These are phyloP conservation scores for Drechslera avenae DNA, from an alignment of 2,329 filamentous ascomycete species.

Conservation along the genomic window DNA sequence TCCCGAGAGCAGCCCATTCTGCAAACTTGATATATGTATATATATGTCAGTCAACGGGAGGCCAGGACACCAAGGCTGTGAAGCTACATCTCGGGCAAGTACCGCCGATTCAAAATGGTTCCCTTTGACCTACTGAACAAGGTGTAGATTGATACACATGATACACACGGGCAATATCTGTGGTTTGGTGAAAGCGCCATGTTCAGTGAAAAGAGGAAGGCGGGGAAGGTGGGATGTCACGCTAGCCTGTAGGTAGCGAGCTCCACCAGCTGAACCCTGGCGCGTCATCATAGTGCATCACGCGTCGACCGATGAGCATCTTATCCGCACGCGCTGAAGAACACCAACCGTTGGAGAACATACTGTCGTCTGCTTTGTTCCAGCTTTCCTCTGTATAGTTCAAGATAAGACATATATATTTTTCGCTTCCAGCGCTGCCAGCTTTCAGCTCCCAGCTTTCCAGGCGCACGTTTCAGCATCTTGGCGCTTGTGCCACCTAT, in stretches of 20 bases:
- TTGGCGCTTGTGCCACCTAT: background rate
- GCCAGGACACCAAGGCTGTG: no score
- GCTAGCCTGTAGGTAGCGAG: slow-evolving; percentile 5
- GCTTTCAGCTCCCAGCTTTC: background rate
- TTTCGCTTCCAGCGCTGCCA: background rate
- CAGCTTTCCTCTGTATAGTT: background rate
- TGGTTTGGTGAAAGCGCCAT: background rate
- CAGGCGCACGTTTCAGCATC: slow-evolving; percentile 2
- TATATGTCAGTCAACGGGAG: no score
- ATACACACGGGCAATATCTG: no score
- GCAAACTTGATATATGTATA: no score
- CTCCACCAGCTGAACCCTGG: slow-evolving; percentile 6
- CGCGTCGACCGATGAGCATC: slow-evolving; percentile 2
- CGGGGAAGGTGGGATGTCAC: background rate
- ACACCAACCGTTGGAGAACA: background rate
- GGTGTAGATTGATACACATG: no score
- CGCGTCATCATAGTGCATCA: slow-evolving; percentile 15
- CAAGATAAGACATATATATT: background rate
- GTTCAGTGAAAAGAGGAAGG: background rate
- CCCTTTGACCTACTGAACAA: no score
- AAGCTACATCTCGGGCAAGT: no score
- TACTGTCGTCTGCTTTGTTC: background rate
- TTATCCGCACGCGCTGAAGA: background rate
- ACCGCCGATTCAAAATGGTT: no score
- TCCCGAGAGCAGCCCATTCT: no score